Base-by-base conservation (phyloP, 2,329 filamentous ascomycete species). In the Ambrosiella cleistominuta region DNA sequence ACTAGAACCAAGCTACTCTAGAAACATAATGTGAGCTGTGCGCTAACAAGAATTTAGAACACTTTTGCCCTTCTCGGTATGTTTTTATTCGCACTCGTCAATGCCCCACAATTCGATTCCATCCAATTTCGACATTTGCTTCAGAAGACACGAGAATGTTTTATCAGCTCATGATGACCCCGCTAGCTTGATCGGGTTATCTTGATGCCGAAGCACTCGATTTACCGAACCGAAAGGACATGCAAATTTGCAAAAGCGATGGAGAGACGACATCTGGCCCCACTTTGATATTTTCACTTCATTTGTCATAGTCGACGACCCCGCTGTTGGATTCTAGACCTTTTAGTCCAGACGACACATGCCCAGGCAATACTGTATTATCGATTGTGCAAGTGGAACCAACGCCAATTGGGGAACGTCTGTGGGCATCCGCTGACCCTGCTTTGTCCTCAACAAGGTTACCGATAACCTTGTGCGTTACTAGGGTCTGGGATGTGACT, bases 1-100 rank as follows among this genome's bases (percentile, higher is more conserved):
- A 27, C 27, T 27, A 27, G 27, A 27, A 27, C 27, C 27, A 27
- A 27, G 27, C 27, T 5, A 27, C 27, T 27, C 27, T 27, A 27
- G 27, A 27, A 27, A 27, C 27, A 27, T 27, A 27, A 27, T 27
- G 4, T 27, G 27, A 27, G 27, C 27, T 39, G n/a, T 38, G 7
- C 37, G 54, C 60, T 60, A 62, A 58, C 58, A 60, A 63, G 35
- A 63, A 57, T 27, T 57, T 52, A 97, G 93, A 98, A 98, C 81
- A 84, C 87, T 70, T 97, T 87, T 81, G 91, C 93, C 81, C 85
- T 95, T 78, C 88, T 98, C 81, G 91, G 93, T 97, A 95, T 69
- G 74, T 69, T 65, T 62, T 62, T 37, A 53, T 53, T 7, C 35
- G 7, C 3, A 19, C 11, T 15, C 27, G 44, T 17, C 9, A 47